Evolutionary conservation across 2,329 filamentous ascomycete species (phyloP).

Genomic region (Ceratocystiopsis brevicomis): DNA sequence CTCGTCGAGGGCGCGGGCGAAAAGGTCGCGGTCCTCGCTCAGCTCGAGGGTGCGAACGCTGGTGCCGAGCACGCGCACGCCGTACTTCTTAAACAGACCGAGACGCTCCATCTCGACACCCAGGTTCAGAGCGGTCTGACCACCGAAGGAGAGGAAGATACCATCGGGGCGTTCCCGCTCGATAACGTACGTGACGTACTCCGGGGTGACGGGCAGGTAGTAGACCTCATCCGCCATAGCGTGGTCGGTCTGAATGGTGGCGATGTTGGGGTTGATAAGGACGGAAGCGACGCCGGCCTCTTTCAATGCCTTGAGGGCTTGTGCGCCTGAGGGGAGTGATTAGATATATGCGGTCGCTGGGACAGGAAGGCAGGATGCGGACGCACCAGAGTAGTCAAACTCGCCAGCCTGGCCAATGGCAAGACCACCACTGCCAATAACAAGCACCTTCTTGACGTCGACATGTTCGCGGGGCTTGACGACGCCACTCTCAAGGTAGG

Average conservation of each 20-base stretch:
- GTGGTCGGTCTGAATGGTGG: conserved; percentile 95
- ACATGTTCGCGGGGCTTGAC: conserved; percentile 64
- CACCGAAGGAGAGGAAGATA: conserved; percentile 92
- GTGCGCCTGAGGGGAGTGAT: conserved; percentile 44
- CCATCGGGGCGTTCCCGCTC: conserved; percentile 90
- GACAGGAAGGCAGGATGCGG: not conserved
- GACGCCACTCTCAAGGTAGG: conserved; percentile 75
- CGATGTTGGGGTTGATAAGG: conserved; percentile 97
- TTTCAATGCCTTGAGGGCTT: conserved; percentile 91
- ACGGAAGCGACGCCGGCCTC: conserved; percentile 96
- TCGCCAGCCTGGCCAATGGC: conserved; percentile 96
- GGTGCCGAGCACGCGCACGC: conserved; percentile 87
- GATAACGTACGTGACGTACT: conserved; percentile 96
- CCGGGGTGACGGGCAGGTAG: conserved; percentile 90
- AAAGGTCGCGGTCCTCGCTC: conserved; percentile 88
- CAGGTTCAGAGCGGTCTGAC: conserved; percentile 89
- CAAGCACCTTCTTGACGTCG: conserved; percentile 89
- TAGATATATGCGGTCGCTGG: no score
- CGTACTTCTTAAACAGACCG: conserved; percentile 88
- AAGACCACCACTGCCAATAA: conserved; percentile 87
- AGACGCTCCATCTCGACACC: conserved; percentile 95
- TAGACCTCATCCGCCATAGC: conserved; percentile 98
- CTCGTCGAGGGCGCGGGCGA: conserved; percentile 86
- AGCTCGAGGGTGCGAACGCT: conserved; percentile 87
- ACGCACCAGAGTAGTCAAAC: conserved; percentile 93